Base-by-base conservation (phyloP, 306 rosid genomes). In the Neltuma alba region DNA sequence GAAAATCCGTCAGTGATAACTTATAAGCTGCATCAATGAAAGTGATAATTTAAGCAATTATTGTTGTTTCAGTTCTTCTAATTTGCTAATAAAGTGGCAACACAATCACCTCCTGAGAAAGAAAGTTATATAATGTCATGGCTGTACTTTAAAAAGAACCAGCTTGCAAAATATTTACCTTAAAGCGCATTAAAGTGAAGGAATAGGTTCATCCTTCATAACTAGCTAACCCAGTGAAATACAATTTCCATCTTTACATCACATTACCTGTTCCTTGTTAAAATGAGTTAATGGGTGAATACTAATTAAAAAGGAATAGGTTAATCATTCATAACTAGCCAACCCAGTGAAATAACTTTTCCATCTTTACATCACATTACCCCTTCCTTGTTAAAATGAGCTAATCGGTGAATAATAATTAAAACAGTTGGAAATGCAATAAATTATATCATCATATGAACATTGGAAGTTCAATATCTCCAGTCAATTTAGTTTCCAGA, bases 341-440 rank as follows among this genome's bases (percentile, higher is more conserved):
- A 60, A 74, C 11, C 14, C 55, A 47, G 50, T 42, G 44, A 80
- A 47, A 75, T 12, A 79, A 77, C 50, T 37, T 55, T 67, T 47
- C 72, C 20, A 75, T 63, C 54, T 66, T 21, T 23, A 38, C 44
- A 68, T 5, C 52, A 68, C 36, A 37, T 30, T 28, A 58, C 4
- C 44, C 8, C 0, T 4, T 34, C 70, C 42, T 72, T 44, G 9
- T 14, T 28, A 52, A 76, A 41, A 64, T 48, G 5, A 21, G 33
- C 76, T 23, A 79, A 23, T 70, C 33, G 28, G 60, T 25, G 21
- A 76, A 55, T 33, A 52, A 38, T 25, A 25, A 10, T 15, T 16
- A 0, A 45, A 47, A 16, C 21, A 10, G 21, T 71, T 70, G 48
- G 54, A 63, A 70, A 64, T 27, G 57, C 67, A 63, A 63, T 61